phyloP scores from a whole-genome alignment of 1,284 basidiomycete species.

The Marasmius fiardii region DNA sequence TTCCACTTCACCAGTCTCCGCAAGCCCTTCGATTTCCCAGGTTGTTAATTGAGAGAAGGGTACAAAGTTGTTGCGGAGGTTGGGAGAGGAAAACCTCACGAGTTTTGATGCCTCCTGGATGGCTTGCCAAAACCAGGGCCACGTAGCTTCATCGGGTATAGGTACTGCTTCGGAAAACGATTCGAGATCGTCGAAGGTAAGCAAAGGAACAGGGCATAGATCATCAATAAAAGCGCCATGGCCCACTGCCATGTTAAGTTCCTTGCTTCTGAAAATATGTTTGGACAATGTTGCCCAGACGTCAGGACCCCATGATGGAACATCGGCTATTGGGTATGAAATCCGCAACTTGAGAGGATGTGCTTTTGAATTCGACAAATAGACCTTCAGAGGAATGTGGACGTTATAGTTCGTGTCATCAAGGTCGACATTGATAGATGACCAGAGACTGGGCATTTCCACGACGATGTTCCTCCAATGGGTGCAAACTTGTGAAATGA shows the following conservation, averaged over 20 bases:
- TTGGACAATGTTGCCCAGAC: neutral
- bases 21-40: neutral
- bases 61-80: neutral
- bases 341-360: neutral
- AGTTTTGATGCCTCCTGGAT: neutral
- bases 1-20: too few relatives aligned
- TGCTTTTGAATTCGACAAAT: neutral
- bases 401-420: neutral
- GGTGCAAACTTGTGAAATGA: neutral
- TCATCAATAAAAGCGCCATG: neutral
- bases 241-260: neutral
- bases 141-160: neutral
- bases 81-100: neutral
- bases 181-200: neutral
- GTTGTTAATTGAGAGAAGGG: neutral
- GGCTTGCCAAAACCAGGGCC: neutral
- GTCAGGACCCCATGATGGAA: neutral
- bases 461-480: neutral
- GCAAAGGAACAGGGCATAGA: neutral
- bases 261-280: neutral
- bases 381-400: neutral
- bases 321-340: neutral
- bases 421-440: neutral
- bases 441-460: neutral
- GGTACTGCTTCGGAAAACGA: neutral